Percentiles rank a stretch among this genome's conserved stretches.
phyloP scores from a whole-genome alignment of 176 grass and related monocot species.

The Pharus latifolius region DNA sequence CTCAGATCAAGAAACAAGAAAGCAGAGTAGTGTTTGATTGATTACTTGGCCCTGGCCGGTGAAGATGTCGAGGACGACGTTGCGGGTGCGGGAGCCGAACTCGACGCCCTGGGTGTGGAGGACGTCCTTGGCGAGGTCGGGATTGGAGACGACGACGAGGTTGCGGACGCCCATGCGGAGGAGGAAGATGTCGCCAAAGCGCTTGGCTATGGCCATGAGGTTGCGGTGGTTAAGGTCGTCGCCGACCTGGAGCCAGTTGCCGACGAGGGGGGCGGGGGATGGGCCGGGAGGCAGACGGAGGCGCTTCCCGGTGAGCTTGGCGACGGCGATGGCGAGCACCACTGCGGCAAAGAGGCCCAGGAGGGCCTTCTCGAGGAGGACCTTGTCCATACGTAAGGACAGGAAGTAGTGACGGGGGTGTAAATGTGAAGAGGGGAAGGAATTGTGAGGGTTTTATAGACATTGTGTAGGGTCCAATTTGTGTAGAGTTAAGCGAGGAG shows the following conservation, averaged over 20 bases:
- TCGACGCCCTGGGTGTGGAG: conserved; percentile 94
- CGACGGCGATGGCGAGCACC: conserved; percentile 51
- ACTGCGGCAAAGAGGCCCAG: conserved; percentile 75
- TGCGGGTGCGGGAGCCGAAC: conserved; percentile 95
- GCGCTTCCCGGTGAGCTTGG: conserved; percentile 66
- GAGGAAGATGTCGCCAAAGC: conserved; percentile 77
- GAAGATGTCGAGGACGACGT: conserved; percentile 98
- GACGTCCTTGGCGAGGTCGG: conserved; percentile 78
- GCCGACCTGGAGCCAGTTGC: conserved; percentile 94
- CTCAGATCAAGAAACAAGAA: neutral
- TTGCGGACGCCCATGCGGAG: conserved; percentile 90
- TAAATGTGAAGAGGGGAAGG: neutral
- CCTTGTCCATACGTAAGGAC: conserved; percentile 38
- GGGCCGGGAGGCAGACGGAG: conserved; percentile 56
- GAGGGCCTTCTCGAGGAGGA: conserved; percentile 77
- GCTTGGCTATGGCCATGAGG: conserved; percentile 55
- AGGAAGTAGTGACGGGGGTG: neutral
- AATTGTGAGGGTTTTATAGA: neutral
- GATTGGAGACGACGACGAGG: conserved; percentile 76
- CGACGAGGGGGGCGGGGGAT: conserved; percentile 51
- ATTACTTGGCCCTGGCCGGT: conserved; percentile 70
- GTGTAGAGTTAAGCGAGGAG: too few relatives aligned
- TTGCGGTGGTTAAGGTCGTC: conserved; percentile 93
- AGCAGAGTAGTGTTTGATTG: neutral
- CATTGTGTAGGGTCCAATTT: neutral